Percentiles rank a stretch among this genome's conserved stretches.
phyloP scores from a whole-genome alignment of 2,329 filamentous ascomycete genomes.

The Fusarium cyanostomum region DNA sequence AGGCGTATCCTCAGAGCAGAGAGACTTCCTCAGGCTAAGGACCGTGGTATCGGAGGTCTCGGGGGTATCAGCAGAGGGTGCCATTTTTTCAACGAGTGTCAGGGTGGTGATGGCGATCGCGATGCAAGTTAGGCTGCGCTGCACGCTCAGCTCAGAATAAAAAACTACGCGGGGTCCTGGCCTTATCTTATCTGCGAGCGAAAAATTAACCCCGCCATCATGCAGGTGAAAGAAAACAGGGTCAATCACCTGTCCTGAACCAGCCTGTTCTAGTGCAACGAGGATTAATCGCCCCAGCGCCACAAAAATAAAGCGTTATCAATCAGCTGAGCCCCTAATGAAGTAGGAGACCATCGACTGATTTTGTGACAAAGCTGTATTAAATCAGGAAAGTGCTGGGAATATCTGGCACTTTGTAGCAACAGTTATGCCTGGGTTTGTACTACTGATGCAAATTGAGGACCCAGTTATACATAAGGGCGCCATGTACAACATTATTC shows the following conservation, averaged over 20 bases:
- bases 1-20: constrained; percentile 81
- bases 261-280: too few species aligned
- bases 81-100: constrained; percentile 39
- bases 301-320: constrained; percentile 5
- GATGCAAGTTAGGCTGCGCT: constrained; percentile 16
- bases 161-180: constrained; percentile 49
- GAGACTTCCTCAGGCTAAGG: constrained; percentile 73
- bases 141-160: constrained; percentile 39
- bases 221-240: background rate
- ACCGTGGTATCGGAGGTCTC: constrained; percentile 57
- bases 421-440: too few species aligned
- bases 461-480: too few species aligned
- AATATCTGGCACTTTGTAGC: background rate
- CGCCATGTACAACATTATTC: background rate
- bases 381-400: background rate
- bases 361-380: background rate
- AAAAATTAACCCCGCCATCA: constrained; percentile 21
- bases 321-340: background rate
- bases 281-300: background rate
- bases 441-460: too few species aligned
- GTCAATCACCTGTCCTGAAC: too few species aligned
- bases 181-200: constrained; percentile 41
- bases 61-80: constrained; percentile 38
- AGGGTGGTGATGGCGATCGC: constrained; percentile 21
- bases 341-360: background rate